Evolutionary conservation across 371 early-diverging fungal genomes (phyloP), one percentile per base, ranked within the genome.

Genomic region (Mucor circinelloides): DNA sequence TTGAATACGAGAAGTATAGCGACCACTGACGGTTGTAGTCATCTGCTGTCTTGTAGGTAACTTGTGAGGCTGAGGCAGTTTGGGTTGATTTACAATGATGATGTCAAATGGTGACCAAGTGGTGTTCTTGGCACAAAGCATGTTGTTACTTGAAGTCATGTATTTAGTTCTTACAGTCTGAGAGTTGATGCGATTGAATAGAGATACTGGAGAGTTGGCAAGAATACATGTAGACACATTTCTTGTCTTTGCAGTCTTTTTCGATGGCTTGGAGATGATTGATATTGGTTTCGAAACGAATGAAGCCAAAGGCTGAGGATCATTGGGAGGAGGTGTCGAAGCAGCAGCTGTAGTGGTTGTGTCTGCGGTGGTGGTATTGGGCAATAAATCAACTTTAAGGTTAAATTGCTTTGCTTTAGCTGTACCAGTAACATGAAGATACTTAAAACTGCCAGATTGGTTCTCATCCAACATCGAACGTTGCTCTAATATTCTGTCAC

Each of bases 111-210:
- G 85, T 23, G 92, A 87, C 93, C 93, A 93, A 48, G 88, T 83
- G 25, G 89, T 82, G 68, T 88, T 90, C 75, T 89, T 90, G 6
- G 91, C 92, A 57, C 90, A 88, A 59, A 91, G 78, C 68, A 83
- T 84, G 34, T 79, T 74, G 30, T 80, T 81, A 48, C 84, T 78
- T 38, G 86, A 76, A 50, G 87, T 84, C 81, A 94, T 84, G 73
- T 93, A 93, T 71, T 91, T 91, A 23, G 95, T 94, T 57, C 93
- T 85, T 23, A 93, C 92, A 0, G 93, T 94, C 76, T 94, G 95
- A 6, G 93, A 93, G 69, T 91, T 91, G 78, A 93, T 91, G 48
- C 93, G 90, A 74, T 91, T 93, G 69, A 90, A 88, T 30, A 93
- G 76, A 60, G 91, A 85, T 19, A 93, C 85, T 8, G 86, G 83